phyloP scores from a whole-genome alignment of 2,329 filamentous ascomycete species.

The Pestalotiopsis sp. region DNA sequence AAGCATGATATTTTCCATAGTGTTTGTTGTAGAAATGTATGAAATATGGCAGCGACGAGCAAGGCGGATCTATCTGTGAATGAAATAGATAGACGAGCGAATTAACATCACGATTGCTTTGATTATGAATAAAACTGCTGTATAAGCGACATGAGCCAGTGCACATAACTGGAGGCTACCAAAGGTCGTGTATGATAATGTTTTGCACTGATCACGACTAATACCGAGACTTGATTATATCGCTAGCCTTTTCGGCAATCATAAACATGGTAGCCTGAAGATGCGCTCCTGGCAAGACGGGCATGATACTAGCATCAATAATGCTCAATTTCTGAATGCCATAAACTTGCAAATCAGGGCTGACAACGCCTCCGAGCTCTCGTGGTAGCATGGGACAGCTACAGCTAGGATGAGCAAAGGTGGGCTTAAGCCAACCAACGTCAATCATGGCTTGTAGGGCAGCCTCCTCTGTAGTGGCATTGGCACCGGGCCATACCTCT shows the following conservation, averaged over 20 bases:
- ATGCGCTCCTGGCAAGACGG: conserved; percentile 34
- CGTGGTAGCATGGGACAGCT: conserved; percentile 35
- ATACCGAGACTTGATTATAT: conserved; percentile 26
- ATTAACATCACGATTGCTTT: background rate
- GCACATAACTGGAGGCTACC: no score
- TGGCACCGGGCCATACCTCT: conserved; percentile 35
- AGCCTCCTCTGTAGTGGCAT: conserved; percentile 28
- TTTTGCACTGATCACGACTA: background rate
- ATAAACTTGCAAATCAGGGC: conserved; percentile 33
- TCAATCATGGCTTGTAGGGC: conserved; percentile 27
- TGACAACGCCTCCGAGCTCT: conserved; percentile 36
- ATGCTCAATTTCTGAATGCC: conserved; percentile 36
- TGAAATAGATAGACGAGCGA: background rate
- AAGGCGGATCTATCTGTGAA: background rate
- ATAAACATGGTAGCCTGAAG: conserved; percentile 31
- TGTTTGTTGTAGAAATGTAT: background rate
- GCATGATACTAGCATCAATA: conserved; percentile 38
- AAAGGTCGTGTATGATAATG: background rate
- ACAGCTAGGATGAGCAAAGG: conserved; percentile 27
- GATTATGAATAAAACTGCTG: no score
- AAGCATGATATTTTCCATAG: background rate
- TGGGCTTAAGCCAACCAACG: conserved; percentile 23
- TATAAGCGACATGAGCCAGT: no score
- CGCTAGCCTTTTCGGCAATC: conserved; percentile 32
- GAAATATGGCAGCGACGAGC: background rate